Base-by-base conservation (phyloP, 345 rosid genomes). In the Raphanus raphanistrum region DNA sequence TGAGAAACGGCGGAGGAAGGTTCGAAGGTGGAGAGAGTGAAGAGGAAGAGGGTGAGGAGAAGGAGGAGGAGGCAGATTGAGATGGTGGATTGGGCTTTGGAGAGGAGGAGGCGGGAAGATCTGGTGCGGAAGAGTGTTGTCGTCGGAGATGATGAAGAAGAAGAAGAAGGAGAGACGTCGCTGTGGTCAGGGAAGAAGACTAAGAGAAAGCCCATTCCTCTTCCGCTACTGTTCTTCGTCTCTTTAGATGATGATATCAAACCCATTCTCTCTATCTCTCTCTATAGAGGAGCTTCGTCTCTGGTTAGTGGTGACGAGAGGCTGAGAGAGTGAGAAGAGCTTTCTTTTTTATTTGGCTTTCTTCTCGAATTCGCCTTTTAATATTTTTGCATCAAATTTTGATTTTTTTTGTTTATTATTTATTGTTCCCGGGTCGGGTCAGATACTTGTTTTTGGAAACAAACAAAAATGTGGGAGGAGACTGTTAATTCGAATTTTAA, bases 41-140 rank as follows among this genome's bases (percentile, higher is more conserved):
- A 94, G 80, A 92, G 85, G 54, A 92, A 90, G 68, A 94, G 90
- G 8, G 96, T 86, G 43, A 92, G 55, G 75, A 88, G 82, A 60
- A 95, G 80, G 5, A 92, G 79, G 70, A 95, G 86, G 69, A 82
- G 84, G 10, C 98, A 95, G 68, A 92, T 84, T 6, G 98, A 90
- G 73, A 95, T 85, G 2, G 97, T 95, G 70, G 90, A 92, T 76
- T 88, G 97, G 38, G 98, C 92, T 80, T 87, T 92, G 27, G 84
- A 69, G 55, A 88, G 82, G 21, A 92, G 84, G 50, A 80, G 80
- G 52, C 74, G 76, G 4, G 80, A 80, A 52, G 83, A 80, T 80
- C 79, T 80, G 68, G 69, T 16, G 59, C 86, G 75, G 69, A 82
- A 70, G 92, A 89, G 86, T 73, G 77, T 81, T 36, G 81, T 84